Conservation (phyloP, 2,329 filamentous ascomycete genomes). For the Fusarium camptoceras region DNA sequence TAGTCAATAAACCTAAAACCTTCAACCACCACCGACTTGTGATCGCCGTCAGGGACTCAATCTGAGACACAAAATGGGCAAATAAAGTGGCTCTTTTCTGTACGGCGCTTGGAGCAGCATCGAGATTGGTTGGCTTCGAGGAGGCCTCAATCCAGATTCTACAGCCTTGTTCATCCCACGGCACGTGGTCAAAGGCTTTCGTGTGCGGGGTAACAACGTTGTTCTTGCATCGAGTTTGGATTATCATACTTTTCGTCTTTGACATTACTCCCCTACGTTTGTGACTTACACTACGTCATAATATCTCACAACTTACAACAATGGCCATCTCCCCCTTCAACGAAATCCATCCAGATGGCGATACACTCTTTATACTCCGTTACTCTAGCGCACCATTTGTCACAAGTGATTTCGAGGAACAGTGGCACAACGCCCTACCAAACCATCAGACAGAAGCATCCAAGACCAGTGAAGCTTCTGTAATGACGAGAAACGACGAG, state of each 20-base stretch:
- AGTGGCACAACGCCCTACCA: neutral
- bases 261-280: too few species aligned
- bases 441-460: rapidly evolving
- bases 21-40: too few species aligned
- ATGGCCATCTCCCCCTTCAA: neutral
- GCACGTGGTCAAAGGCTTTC: neutral
- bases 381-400: neutral
- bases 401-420: neutral
- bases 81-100: rapidly evolving
- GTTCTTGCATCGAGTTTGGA: neutral
- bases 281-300: too few species aligned
- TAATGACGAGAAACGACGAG: neutral
- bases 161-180: neutral
- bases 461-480: rapidly evolving
- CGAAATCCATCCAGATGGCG: neutral
- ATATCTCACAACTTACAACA: too few species aligned
- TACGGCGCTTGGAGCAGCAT: neutral
- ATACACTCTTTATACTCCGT: neutral
- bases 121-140: neutral
- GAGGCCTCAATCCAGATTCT: neutral
- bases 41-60: too few species aligned
- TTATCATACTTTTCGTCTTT: neutral
- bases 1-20: too few species aligned
- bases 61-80: too few species aligned
- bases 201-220: neutral